phyloP scores from a whole-genome alignment of 208 protist species.

The Balamuthia mandrillaris region DNA sequence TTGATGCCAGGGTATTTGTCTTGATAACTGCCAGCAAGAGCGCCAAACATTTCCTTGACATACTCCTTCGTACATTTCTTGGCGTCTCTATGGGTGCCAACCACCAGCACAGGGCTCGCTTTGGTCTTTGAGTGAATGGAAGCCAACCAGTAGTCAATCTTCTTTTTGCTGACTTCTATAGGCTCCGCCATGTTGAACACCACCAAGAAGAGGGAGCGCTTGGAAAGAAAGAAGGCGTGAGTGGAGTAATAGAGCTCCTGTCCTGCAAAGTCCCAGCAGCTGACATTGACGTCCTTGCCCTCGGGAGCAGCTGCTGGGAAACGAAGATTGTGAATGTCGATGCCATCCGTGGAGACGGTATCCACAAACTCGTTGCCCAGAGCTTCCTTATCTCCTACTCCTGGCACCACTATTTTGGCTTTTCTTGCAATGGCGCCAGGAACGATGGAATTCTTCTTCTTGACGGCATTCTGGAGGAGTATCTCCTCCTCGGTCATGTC shows the following conservation, averaged over 20 bases:
- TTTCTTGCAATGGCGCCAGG: too few relatives aligned
- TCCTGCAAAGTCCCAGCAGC: conserved; percentile 26
- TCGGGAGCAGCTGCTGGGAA: too few relatives aligned
- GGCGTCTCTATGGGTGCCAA: conserved; percentile 23
- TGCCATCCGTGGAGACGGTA: conserved; percentile 34
- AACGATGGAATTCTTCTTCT: too few relatives aligned
- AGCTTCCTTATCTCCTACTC: too few relatives aligned
- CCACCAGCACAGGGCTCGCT: not conserved
- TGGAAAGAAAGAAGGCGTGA: conserved; percentile 23
- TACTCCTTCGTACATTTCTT: conserved; percentile 42
- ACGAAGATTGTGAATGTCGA: conserved; percentile 22
- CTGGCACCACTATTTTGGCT: too few relatives aligned
- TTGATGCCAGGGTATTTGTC: too few relatives aligned
- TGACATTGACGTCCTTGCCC: conserved; percentile 10
- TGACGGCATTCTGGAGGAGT: too few relatives aligned
- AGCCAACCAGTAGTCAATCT: not conserved
- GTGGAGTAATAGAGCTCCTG: conserved; percentile 33
- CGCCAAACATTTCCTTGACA: too few relatives aligned
- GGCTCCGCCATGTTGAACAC: conserved; percentile 2
- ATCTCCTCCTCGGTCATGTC: too few relatives aligned
- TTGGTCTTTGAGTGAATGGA: conserved; percentile 22
- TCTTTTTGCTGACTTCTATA: not conserved
- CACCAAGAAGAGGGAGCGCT: conserved; percentile 30
- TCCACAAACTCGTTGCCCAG: too few relatives aligned
- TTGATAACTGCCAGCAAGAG: too few relatives aligned